Conservation (phyloP, 2,329 filamentous ascomycete species). For the Geoglossum cookeanum region DNA sequence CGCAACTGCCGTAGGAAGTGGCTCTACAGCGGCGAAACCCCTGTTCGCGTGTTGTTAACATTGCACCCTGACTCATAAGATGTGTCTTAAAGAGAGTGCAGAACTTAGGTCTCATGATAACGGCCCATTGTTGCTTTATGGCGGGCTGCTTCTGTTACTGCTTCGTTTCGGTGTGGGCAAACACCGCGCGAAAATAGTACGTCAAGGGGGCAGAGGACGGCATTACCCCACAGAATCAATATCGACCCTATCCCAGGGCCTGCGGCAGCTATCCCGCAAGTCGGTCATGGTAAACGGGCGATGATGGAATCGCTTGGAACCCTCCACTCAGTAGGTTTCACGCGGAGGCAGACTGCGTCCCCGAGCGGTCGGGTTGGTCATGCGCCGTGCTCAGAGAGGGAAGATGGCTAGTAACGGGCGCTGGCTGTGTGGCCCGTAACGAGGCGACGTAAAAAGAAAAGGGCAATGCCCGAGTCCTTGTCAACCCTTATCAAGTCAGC, state of each 20-base stretch:
- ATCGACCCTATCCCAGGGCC: not conserved
- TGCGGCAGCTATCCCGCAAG: not conserved
- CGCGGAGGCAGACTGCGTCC: not conserved
- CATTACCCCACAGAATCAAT: not conserved
- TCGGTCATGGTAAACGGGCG: not conserved
- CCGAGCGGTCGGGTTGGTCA: not conserved
- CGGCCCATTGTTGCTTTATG: not conserved
- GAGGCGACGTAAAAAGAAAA: not conserved
- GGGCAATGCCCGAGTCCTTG: not conserved
- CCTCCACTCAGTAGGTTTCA: not conserved
- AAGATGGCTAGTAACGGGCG: not conserved
- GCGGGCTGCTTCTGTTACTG: too few species aligned
- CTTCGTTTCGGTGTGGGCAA: not conserved
- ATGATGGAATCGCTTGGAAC: constrained; percentile 3
- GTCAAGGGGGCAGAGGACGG: not conserved
- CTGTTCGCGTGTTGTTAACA: too few species aligned
- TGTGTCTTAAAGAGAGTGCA: too few species aligned
- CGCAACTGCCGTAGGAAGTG: not conserved
- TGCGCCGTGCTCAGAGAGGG: not conserved
- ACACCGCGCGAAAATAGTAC: not conserved
- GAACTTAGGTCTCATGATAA: not conserved
- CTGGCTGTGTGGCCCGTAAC: not conserved
- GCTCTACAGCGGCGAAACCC: too few species aligned
- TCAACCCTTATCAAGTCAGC: not conserved
- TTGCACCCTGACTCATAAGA: too few species aligned